Conservation (phyloP, 768 basidiomycete genomes). For the Cystobasidium tubakii region DNA sequence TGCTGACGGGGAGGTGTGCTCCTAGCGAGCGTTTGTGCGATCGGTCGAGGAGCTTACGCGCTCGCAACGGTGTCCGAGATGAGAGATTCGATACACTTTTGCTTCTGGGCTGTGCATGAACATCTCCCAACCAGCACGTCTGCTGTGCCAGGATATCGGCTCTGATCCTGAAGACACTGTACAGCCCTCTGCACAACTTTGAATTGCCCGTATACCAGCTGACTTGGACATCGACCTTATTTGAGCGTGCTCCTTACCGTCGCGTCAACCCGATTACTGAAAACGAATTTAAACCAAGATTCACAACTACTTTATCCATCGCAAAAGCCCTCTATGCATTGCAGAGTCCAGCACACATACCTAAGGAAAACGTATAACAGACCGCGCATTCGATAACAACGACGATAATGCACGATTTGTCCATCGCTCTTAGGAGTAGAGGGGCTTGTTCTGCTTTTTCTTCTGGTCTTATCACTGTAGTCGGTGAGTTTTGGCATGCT, state of each 20-base stretch:
- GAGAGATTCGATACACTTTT: too few species aligned
- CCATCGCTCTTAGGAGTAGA: neutral
- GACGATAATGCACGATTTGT: neutral
- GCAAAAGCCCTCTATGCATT: conserved; percentile 1
- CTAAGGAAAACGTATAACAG: neutral
- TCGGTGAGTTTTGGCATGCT: neutral
- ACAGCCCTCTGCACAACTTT: neutral
- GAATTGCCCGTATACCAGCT: too few species aligned
- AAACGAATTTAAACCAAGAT: too few species aligned
- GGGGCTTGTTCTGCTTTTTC: neutral
- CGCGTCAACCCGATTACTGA: too few species aligned
- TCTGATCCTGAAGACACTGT: neutral
- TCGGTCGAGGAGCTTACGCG: too few species aligned
- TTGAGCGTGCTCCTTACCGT: too few species aligned
- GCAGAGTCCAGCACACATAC: neutral
- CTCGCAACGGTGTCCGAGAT: too few species aligned
- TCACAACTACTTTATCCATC: neutral
- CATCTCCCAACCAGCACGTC: neutral
- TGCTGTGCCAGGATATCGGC: neutral
- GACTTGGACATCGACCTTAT: too few species aligned
- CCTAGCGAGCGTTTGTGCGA: too few species aligned
- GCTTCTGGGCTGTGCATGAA: neutral
- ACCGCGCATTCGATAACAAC: neutral
- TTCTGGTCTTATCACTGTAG: neutral
- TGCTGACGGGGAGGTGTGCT: too few species aligned